phyloP scores from a whole-genome alignment of 768 basidiomycete genomes.

The Suillus alpinus region DNA sequence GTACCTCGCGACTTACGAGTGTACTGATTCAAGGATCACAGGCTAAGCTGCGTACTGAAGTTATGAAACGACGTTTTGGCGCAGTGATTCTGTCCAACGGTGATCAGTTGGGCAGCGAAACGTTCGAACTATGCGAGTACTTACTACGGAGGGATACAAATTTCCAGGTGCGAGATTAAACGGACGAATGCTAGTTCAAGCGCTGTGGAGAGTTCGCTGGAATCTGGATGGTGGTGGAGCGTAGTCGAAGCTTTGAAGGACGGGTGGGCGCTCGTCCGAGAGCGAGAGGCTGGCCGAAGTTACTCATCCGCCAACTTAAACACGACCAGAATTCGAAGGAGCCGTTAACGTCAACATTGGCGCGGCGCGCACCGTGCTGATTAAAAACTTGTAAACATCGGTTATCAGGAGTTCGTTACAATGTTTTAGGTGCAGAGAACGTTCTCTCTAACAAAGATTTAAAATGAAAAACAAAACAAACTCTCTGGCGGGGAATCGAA shows the following conservation, averaged over 20 bases:
- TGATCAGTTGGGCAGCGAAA: background rate
- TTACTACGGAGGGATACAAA: background rate
- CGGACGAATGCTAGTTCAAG: background rate
- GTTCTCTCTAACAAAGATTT: too few relatives aligned
- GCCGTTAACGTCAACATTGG: too few relatives aligned
- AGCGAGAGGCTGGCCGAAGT: background rate
- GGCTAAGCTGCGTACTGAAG: background rate
- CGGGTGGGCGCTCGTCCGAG: background rate
- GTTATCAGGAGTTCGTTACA: too few relatives aligned
- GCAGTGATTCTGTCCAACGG: background rate
- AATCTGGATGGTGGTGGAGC: background rate
- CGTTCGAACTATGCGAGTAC: background rate
- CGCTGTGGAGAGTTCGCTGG: background rate
- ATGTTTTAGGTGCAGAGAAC: too few relatives aligned
- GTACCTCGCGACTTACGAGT: background rate
- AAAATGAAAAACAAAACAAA: too few relatives aligned
- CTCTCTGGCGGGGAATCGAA: slow-evolving; percentile 33
- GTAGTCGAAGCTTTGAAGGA: background rate
- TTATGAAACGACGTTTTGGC: background rate
- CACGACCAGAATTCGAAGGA: too few relatives aligned
- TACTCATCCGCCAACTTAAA: too few relatives aligned
- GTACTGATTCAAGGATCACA: background rate
- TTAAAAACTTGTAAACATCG: too few relatives aligned
- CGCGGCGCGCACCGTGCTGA: too few relatives aligned
- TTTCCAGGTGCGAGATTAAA: background rate